Percentiles rank a stretch among this genome's conserved stretches.
Conservation (phyloP, 2,329 filamentous ascomycete genomes). For the Penicillium olsonii region DNA sequence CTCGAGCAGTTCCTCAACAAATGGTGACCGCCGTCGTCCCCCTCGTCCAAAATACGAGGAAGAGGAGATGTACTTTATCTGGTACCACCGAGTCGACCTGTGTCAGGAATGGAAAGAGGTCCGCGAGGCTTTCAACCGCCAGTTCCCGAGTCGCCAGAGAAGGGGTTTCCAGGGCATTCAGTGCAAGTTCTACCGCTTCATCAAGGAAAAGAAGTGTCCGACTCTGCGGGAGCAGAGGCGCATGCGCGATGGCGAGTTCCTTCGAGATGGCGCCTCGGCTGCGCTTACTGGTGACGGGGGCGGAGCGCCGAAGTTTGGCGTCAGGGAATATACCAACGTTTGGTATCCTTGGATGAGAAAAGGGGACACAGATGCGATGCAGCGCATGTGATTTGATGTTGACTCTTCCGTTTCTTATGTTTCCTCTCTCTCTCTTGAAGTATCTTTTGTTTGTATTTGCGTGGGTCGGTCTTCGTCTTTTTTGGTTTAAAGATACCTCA, state of each 20-base stretch:
- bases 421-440: background rate
- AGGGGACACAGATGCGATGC: conserved; percentile 2
- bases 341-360: conserved; percentile 49
- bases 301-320: conserved; percentile 40
- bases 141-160: conserved; percentile 44
- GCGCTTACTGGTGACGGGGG: conserved; percentile 22
- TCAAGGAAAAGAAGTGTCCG: conserved; percentile 47
- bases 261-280: conserved; percentile 31
- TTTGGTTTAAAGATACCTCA: conserved; percentile 20
- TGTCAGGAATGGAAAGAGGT: conserved; percentile 50
- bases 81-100: conserved; percentile 52
- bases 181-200: conserved; percentile 54
- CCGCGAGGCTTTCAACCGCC: conserved; percentile 44
- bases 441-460: conserved; percentile 10
- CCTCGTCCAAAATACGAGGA: conserved; percentile 50
- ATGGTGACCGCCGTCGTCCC: conserved; percentile 40
- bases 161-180: conserved; percentile 49
- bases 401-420: background rate
- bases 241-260: conserved; percentile 43
- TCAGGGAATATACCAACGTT: conserved; percentile 41
- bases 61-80: conserved; percentile 53
- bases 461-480: conserved; percentile 12
- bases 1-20: conserved; percentile 41
- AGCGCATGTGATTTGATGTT: background rate
- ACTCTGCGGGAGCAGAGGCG: conserved; percentile 46